Base-by-base conservation (phyloP, 2,329 filamentous ascomycete genomes). In the Microdochium paspali region DNA sequence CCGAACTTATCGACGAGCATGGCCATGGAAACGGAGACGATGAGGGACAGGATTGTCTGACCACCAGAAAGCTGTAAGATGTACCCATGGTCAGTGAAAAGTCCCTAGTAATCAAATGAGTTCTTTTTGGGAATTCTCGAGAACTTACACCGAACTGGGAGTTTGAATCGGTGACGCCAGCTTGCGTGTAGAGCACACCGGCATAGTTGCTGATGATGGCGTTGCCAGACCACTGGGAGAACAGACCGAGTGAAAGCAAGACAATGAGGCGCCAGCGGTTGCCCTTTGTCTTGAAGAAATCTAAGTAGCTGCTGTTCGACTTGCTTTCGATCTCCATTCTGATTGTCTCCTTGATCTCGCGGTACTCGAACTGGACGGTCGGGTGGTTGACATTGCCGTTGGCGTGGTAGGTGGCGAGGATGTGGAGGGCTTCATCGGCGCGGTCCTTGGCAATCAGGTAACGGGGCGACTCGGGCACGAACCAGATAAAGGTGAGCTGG, bases 221-320 rank as follows among this genome's bases (percentile, higher is more conserved):
- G 58, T 81, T 81, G 47, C 79, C 77, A 30, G 71, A 76, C 69
- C 75, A 80, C 61, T 81, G 77, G 0, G 74, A 79, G 63, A 80
- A 79, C 50, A 81, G 60, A 56, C 76, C 77, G 24, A 81, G 68
- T 2, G 75, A 76, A 44, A 76, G 59, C 46, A 79, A 64, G 25
- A 82, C 63, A 23, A 66, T 54, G 39, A 81, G 59, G 40, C 77
- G 69, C 58, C 77, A 74, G 46, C 76, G 71, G 66, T 81, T 80
- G 46, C 77, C 76, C 56, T 69, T 71, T 32, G 77, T 79, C 51
- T 59, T 63, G 61, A 79, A 63, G 61, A 80, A 76, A 55, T 79
- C 73, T 9, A 68, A 44, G 58, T 78, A 82, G 51, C 66, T 71
- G 58, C 68, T 75, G 49, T 62, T 68, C 39, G 66, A 63, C 54